Evolutionary conservation across 2,329 filamentous ascomycete species (phyloP), one percentile per base, ranked within the genome.

Genomic region (Pleoardoris graminearum): DNA sequence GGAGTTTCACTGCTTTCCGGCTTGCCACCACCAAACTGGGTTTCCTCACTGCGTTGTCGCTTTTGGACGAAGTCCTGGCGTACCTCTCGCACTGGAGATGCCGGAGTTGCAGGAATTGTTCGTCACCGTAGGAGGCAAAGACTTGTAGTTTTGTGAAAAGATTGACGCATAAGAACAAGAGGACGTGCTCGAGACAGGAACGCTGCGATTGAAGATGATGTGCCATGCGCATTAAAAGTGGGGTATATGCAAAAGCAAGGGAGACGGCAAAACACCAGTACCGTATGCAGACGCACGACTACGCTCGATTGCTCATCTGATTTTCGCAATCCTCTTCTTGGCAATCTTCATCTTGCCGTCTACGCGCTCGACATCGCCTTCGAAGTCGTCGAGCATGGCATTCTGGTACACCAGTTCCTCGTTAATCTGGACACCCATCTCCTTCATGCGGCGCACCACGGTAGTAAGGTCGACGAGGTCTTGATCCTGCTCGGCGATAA

Each of bases 361-460:
- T 14, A 91, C 77, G 5, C 86, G 77, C 50, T 86, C 84, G 2
- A 82, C 81, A 72, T 91, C 87, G 50, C 85, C 78, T 57, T 87
- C 85, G 55, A 91, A 68, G 59, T 84, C 72, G 11, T 84, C 81
- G 25, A 94, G 77, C 82, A 91, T 83, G 1, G 78, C 82, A 89
- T 85, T 88, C 76, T 93, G 89, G 59, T 83, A 74, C 48, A 85
- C 82, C 50, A 92, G 80, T 76, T 93, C 90, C 44, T 86, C 82
- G 58, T 89, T 82, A 65, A 94, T 92, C 51, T 85, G 81, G 41
- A 90, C 77, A 0, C 89, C 89, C 82, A 93, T 89, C 73, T 91
- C 86, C 66, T 83, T 86, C 76, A 93, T 87, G 53, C 87, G 77
- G 42, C 85, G 77, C 41, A 93, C 86, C 42, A 90, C 86, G 58